Conservation (phyloP, 2,329 filamentous ascomycete species). For the Berkeleyomyces basicola region DNA sequence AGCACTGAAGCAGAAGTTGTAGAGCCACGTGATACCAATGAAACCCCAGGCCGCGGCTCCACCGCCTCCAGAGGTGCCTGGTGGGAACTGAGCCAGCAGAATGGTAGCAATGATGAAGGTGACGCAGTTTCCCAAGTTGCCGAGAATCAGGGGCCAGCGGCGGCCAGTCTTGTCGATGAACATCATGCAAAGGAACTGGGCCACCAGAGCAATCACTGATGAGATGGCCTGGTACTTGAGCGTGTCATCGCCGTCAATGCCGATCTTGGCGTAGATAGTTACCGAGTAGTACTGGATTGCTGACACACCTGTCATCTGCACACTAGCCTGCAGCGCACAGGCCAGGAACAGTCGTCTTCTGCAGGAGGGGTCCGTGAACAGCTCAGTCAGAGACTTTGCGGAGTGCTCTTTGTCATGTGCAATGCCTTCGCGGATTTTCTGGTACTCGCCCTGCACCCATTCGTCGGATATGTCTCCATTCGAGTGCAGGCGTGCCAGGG, state of each 20-base stretch:
- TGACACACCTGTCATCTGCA: conserved; percentile 62
- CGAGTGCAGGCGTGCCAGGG: conserved; percentile 52
- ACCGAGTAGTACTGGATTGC: conserved; percentile 64
- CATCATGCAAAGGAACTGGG: conserved; percentile 50
- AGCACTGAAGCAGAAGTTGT: conserved; percentile 60
- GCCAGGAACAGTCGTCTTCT: conserved; percentile 59
- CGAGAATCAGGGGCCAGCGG: conserved; percentile 53
- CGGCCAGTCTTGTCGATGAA: conserved; percentile 55
- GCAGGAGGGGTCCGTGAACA: conserved; percentile 43
- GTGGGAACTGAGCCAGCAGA: conserved; percentile 41
- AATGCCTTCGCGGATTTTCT: conserved; percentile 51
- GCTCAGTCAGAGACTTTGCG: conserved; percentile 52
- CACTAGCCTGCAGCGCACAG: conserved; percentile 49
- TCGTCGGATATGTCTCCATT: conserved; percentile 48
- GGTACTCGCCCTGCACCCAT: conserved; percentile 57
- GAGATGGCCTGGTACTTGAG: conserved; percentile 64
- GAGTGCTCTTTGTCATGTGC: conserved; percentile 49
- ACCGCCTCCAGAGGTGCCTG: not conserved
- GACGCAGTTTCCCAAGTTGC: conserved; percentile 54
- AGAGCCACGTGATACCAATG: conserved; percentile 58
- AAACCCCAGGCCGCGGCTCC: conserved; percentile 51
- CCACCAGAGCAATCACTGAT: conserved; percentile 51
- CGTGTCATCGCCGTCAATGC: conserved; percentile 46
- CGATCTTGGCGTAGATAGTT: conserved; percentile 50
- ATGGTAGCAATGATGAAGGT: conserved; percentile 54